phyloP scores from a whole-genome alignment of 805 yeast species.

The Metschnikowia arizonensis region DNA sequence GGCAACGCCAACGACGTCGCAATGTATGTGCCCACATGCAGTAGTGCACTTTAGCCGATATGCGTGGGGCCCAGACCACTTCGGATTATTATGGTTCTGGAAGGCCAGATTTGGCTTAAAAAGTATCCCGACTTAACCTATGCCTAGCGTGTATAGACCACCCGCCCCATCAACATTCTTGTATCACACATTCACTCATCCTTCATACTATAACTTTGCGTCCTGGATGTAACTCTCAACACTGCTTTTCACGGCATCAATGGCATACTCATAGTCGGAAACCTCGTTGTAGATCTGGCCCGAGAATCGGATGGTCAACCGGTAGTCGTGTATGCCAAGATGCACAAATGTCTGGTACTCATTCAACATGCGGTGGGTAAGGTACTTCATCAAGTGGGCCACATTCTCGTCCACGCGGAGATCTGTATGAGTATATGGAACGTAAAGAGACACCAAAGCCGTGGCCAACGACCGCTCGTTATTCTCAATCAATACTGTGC shows the following conservation, averaged over 20 bases:
- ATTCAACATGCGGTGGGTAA: constrained; percentile 8
- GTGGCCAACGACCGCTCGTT: constrained; percentile 31
- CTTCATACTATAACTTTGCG: neutral
- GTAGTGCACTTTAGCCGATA: too few relatives aligned
- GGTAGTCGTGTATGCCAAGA: constrained; percentile 34
- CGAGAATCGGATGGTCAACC: constrained; percentile 43
- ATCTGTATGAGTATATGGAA: constrained; percentile 25
- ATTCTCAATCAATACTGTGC: constrained; percentile 35
- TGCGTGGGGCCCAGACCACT: too few relatives aligned
- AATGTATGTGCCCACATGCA: too few relatives aligned
- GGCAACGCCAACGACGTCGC: too few relatives aligned
- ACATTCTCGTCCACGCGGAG: constrained; percentile 4
- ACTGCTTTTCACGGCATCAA: constrained; percentile 23
- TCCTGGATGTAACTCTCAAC: neutral
- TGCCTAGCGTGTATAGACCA: too few relatives aligned
- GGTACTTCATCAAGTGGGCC: constrained; percentile 3
- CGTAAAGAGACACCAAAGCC: constrained; percentile 42
- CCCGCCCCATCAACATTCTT: too few relatives aligned
- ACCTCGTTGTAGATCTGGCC: constrained; percentile 59
- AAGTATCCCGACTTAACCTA: too few relatives aligned
- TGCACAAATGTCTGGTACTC: constrained; percentile 46
- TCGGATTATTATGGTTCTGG: too few relatives aligned
- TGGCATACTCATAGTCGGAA: constrained; percentile 48
- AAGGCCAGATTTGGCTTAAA: too few relatives aligned
- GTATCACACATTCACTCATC: too few relatives aligned